Evolutionary conservation across 1,139 yeast species (phyloP), one percentile per base, ranked within the genome.

Genomic region (Kurtzmaniella quercitrusa): DNA sequence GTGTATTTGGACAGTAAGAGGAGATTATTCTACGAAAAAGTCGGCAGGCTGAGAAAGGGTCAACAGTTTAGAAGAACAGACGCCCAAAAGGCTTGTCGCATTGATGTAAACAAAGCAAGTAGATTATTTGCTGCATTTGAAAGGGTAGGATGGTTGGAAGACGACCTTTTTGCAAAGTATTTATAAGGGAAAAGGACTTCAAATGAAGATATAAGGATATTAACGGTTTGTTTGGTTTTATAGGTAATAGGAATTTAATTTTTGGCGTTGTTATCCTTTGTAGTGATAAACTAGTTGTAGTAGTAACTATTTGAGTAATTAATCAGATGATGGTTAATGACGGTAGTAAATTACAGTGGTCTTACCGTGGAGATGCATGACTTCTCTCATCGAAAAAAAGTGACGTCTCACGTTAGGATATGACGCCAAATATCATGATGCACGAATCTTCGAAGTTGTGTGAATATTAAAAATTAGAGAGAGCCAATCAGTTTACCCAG

Each of bases 41-140:
- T 90, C 36, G 79, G 79, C 48, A 77, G 97, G 48, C 66, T 85
- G 58, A 81, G 79, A 58, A 74, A 73, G 46, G 88, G 87, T 27
- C 75, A 85, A 63, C 95, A 93, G 39, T 93, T 93, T 67, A 83
- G 98, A 69, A 82, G 97, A 68, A 93, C 98, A 0, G 98, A 93
- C 63, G 95, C 97, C 12, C 98, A 93, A 66, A 91, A 93, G 73
- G 96, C 97, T 9, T 91, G 98, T 63, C 81, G 96, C 53, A 91
- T 93, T 51, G 98, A 93, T 65, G 98, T 93, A 46, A 93, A 93
- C 66, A 93, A 93, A 66, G 98, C 98, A 1, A 85, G 95, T 44
- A 77, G 98, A 55, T 70, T 93, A 46, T 93, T 82, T 72, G 94
- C 95, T 25, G 94, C 97, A 25, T 93, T 82, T 62, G 98, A 93